Conservation (phyloP, 2,329 filamentous ascomycete genomes). For the Fusarium luffae region DNA sequence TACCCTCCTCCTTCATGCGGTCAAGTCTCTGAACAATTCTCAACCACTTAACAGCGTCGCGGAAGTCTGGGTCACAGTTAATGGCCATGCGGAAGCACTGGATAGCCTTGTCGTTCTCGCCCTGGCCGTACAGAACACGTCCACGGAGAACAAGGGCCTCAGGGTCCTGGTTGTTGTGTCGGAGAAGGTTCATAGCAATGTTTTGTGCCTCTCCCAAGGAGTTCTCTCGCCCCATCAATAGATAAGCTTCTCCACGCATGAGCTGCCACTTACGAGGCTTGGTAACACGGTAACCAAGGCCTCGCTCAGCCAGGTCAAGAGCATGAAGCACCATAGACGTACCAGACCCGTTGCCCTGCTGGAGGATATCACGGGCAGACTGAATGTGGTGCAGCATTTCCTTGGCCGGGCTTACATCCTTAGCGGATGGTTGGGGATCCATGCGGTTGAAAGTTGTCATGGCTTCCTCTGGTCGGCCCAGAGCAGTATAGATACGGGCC, state of each 20-base stretch:
- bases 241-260: slow-evolving; percentile 88
- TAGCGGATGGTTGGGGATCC: slow-evolving; percentile 80
- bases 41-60: slow-evolving; percentile 87
- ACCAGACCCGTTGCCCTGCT: slow-evolving; percentile 78
- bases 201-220: slow-evolving; percentile 92
- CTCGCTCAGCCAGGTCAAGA: slow-evolving; percentile 87
- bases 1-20: slow-evolving; percentile 93
- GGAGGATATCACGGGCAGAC: slow-evolving; percentile 81
- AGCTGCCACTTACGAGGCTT: slow-evolving; percentile 94
- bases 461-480: slow-evolving; percentile 89
- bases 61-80: slow-evolving; percentile 90
- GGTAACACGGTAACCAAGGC: slow-evolving; percentile 77
- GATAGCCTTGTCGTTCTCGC: slow-evolving; percentile 94
- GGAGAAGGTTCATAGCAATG: slow-evolving; percentile 86
- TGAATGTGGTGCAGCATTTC: slow-evolving; percentile 86
- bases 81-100: slow-evolving; percentile 92
- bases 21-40: slow-evolving; percentile 92
- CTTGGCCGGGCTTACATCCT: slow-evolving; percentile 84
- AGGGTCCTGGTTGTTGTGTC: slow-evolving; percentile 89
- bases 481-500: slow-evolving; percentile 87
- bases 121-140: slow-evolving; percentile 86
- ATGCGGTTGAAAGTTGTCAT: slow-evolving; percentile 85
- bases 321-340: slow-evolving; percentile 94
- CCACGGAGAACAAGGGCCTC: slow-evolving; percentile 93
- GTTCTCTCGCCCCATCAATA: slow-evolving; percentile 93